Base-by-base conservation (phyloP, 352 stramenopile species). In the Phytophthora parvispora region DNA sequence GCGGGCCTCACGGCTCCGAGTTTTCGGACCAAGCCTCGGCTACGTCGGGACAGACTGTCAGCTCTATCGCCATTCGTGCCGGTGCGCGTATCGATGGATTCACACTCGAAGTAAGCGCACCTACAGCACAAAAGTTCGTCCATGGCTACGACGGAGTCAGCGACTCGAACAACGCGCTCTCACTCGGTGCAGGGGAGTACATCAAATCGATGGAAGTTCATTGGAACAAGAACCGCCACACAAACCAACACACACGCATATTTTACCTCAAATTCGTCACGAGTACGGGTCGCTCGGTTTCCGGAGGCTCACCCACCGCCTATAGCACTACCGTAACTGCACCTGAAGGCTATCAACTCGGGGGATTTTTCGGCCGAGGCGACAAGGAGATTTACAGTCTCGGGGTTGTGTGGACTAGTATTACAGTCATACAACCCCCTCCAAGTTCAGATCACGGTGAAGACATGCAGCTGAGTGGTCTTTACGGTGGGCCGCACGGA, bases 151-250 rank as follows among this genome's bases (percentile, higher is more conserved):
- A 45, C 8, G 58, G 64, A 43, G 59, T 50, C 29, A 58, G 64
- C n/a, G 64, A 50, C 48, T 52, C 64, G 15, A 51, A 72, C 34
- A 64, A 64, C n/a, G 68, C 58, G 0, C 64, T 68, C 15, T 53
- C 43, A n/a, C 58, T 72, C 16, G 50, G 40, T 31, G 6, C 58
- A 28, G 58, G 42, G 0, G 64, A 72, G 29, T 63, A 63, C 34
- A 68, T 72, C 36, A 73, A 59, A 3, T 73, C 65, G 10, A 64
- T 69, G 65, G 65, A 73, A 9, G 59, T 24, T 27, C 65, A 69
- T 28, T 73, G 58, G 65, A 59, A 24, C 18, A 60, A 60, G 34
- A 60, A 60, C n/a, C n/a, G 59, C 12, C 34, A 73, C 56, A 73
- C 69, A 8, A 40, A 60, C 18, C 59, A 31, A 20, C 66, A 74